Base-by-base conservation (phyloP, 1,284 basidiomycete genomes). In the Gymnopus androsaceus region DNA sequence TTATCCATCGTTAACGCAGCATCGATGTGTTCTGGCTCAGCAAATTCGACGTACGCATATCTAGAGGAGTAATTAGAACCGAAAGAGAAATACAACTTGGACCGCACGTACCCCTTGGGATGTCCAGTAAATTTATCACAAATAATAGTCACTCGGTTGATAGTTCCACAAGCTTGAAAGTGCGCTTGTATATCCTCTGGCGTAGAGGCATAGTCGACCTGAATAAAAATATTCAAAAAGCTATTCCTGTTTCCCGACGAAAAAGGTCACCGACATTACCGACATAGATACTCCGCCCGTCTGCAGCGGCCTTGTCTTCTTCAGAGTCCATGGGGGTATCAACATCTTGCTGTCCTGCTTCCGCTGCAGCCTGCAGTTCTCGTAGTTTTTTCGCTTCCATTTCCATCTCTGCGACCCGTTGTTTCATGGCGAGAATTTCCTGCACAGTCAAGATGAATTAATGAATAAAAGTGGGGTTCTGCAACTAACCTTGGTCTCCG, bases 121-220 rank as follows among this genome's bases (percentile, higher is more conserved):
- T 98, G 96, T 42, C 97, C 97, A 15, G 96, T 98, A 73, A 98
- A 99, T 77, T 99, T 99, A 82, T 99, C 97, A 73, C 97, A 99
- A 25, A 99, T 84, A 67, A 99, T 99, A 0, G 97, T 99, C 49
- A 99, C 95, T 65, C 97, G 87, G 77, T 99, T 99, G 73, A 99
- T 99, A 19, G 92, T 95, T 5, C 97, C 97, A 69, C 95, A 98
- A 25, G 95, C 88, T 69, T 95, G 92, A 77, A 99, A 99, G 72
- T 99, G 97, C 41, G 84, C 87, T 75, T 99, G 97, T 56, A 99
- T 95, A 72, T 99, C 97, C 74, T 99, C 97, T 14, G 97, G 97
- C 27, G 97, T 98, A 7, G 96, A 92, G 55, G 88, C 84, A 72
- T 99, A 99, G 78, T 99, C 97, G 55, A 99, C 96, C 95, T 99